These are phyloP conservation scores for Cokeromyces recurvatus DNA, from an alignment of 371 early-diverging fungal genomes.

Conservation along the genomic window DNA sequence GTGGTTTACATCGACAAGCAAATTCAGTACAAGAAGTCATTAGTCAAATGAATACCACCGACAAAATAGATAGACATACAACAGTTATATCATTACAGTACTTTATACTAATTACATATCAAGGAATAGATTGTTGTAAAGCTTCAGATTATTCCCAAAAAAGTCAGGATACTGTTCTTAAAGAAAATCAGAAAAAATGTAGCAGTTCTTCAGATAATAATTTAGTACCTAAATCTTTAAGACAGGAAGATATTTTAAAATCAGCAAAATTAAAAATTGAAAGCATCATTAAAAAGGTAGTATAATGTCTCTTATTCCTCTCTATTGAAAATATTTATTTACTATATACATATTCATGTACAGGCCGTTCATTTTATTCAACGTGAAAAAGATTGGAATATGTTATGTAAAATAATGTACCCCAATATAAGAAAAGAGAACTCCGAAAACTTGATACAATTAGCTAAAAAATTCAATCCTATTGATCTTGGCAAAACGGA, in stretches of 20 bases:
- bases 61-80: too few relatives aligned
- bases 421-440: constrained; percentile 1
- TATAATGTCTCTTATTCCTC: too few relatives aligned
- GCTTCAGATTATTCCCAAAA: constrained; percentile 2
- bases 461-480: constrained; percentile 14
- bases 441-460: constrained; percentile 6
- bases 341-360: too few relatives aligned
- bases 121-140: constrained; percentile 22
- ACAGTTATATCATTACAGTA: too few relatives aligned
- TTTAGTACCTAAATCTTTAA: constrained; percentile 15
- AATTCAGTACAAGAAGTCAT: too few relatives aligned
- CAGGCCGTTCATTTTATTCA: constrained; percentile 28
- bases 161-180: constrained; percentile 20
- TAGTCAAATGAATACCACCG: too few relatives aligned
- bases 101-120: constrained; percentile 30
- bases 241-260: constrained; percentile 24
- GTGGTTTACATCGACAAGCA: constrained; percentile 15
- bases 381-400: constrained; percentile 35
- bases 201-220: constrained; percentile 23
- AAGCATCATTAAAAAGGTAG: constrained; percentile 29
- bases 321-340: neutral
- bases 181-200: constrained; percentile 15
- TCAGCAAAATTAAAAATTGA: constrained; percentile 31
- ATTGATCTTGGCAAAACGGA: constrained; percentile 15
- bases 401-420: constrained; percentile 19